Evolutionary conservation across 2,329 filamentous ascomycete species (phyloP).

Genomic region (Rugonectria rugulosa): DNA sequence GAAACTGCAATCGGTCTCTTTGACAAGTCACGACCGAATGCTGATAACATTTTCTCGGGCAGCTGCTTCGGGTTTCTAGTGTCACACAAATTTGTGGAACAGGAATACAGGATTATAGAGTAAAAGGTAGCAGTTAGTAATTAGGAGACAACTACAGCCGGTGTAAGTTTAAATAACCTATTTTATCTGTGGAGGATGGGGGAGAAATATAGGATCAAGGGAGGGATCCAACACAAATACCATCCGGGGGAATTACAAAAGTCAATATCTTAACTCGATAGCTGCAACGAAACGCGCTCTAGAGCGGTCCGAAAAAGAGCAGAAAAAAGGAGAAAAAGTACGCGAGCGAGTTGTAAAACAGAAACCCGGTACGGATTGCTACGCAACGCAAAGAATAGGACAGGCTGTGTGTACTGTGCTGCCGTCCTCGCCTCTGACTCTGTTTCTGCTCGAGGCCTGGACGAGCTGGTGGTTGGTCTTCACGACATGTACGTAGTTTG

Average conservation of each 20-base stretch:
- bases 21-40: slow-evolving; percentile 14
- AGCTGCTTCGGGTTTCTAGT: too few relatives aligned
- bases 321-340: too few relatives aligned
- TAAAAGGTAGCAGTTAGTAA: not conserved
- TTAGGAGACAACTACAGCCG: not conserved
- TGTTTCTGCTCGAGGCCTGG: too few relatives aligned
- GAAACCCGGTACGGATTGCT: not conserved
- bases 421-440: too few relatives aligned
- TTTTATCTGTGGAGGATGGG: not conserved
- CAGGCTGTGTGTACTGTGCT: too few relatives aligned
- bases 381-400: too few relatives aligned
- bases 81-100: too few relatives aligned
- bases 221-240: not conserved
- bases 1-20: slow-evolving; percentile 27
- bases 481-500: not conserved
- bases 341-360: not conserved
- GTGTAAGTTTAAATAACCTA: too few relatives aligned
- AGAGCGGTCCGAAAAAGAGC: slow-evolving; percentile 9
- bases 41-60: not conserved
- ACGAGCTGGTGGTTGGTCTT: not conserved
- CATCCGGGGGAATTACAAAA: slow-evolving; percentile 30
- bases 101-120: too few relatives aligned
- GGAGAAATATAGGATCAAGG: not conserved
- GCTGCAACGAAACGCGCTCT: slow-evolving; percentile 1
- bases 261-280: slow-evolving; percentile 41